Conservation (phyloP, 208 protist genomes). For the Crithidia fasciculata region DNA sequence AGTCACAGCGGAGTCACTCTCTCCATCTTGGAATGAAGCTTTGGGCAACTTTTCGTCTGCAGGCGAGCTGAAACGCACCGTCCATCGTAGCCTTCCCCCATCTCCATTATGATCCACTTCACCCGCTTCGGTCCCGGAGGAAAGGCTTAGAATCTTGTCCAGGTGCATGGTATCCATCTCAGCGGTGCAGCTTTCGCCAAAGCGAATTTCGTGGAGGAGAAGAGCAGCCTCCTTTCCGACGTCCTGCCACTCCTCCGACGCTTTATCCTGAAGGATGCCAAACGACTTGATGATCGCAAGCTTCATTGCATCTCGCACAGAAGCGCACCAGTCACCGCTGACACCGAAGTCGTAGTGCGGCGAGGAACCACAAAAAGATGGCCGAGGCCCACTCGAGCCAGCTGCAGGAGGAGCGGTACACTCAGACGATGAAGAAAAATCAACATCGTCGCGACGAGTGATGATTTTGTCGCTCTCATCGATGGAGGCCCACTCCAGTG, state of each 20-base stretch:
- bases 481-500: conserved; percentile 2
- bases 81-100: neutral
- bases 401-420: no score
- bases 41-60: neutral
- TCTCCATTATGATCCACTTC: neutral
- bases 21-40: neutral
- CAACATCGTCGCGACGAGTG: no score
- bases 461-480: neutral
- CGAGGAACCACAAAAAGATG: neutral
- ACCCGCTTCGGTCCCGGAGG: neutral
- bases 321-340: conserved; percentile 26
- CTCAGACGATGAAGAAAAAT: neutral
- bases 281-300: conserved; percentile 37
- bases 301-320: conserved; percentile 47
- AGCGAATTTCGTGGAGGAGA: conserved; percentile 33
- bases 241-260: conserved; percentile 29
- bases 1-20: neutral
- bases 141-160: neutral
- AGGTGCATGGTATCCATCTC: conserved; percentile 14
- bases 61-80: neutral
- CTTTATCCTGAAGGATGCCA: conserved; percentile 27
- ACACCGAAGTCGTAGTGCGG: conserved; percentile 33
- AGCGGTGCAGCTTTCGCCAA: conserved; percentile 1
- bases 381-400: no score
- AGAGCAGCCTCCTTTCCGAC: conserved; percentile 33